Evolutionary conservation across 208 protist genomes (phyloP).

Genomic region (Kentomonas sorsogonicus): DNA sequence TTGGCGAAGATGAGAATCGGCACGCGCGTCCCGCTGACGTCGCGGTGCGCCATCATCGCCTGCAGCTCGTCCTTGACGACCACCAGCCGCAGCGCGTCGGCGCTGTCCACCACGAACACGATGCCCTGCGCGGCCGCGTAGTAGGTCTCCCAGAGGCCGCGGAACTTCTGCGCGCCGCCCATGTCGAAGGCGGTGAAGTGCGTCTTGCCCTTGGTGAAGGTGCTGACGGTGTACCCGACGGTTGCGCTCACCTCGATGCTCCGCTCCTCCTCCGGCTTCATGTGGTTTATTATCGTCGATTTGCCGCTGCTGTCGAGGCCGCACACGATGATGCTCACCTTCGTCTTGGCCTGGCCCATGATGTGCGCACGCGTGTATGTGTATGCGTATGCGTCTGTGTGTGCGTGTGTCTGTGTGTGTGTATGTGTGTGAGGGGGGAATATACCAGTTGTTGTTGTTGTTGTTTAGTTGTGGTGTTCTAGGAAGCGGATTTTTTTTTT

Average conservation of each 20-base stretch:
- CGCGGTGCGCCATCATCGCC: constrained; percentile 64
- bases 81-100: constrained; percentile 77
- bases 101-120: constrained; percentile 93
- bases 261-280: constrained; percentile 93
- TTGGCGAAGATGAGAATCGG: constrained; percentile 89
- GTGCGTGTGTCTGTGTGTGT: no score
- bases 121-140: constrained; percentile 93
- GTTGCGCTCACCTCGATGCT: constrained; percentile 94
- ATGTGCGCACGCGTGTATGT: background rate
- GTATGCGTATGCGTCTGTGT: no score
- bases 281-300: constrained; percentile 96
- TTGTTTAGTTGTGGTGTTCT: no score
- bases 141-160: constrained; percentile 95
- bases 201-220: constrained; percentile 91
- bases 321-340: constrained; percentile 79
- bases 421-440: no score
- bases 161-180: constrained; percentile 97
- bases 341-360: constrained; percentile 83
- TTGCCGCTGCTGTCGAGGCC: constrained; percentile 94
- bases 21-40: constrained; percentile 29
- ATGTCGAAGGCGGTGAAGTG: constrained; percentile 98
- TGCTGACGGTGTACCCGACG: constrained; percentile 92
- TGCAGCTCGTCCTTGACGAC: constrained; percentile 85
- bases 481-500: no score
- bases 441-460: no score